Conservation (phyloP, 768 basidiomycete species). For the Xanthoconium stramineum region DNA sequence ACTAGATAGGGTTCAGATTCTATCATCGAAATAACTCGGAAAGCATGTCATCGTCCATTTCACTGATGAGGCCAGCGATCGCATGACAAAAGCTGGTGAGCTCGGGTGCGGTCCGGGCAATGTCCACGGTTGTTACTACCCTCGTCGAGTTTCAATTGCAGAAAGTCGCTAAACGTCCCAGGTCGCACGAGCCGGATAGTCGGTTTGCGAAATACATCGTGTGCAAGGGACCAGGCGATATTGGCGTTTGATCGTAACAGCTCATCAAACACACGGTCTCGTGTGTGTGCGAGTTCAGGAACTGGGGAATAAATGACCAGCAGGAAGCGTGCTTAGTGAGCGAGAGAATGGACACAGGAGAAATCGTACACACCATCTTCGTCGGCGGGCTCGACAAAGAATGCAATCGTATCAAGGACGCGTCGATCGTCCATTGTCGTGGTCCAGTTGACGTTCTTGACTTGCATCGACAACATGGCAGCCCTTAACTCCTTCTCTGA, state of each 20-base stretch:
- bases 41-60: not conserved
- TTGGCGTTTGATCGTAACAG: not conserved
- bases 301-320: not conserved
- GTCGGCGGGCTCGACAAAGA: constrained; percentile 15
- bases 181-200: constrained; percentile 11
- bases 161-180: constrained; percentile 20
- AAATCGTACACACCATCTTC: constrained; percentile 2
- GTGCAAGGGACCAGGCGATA: not conserved
- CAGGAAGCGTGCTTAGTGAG: not conserved
- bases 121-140: not conserved
- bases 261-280: constrained; percentile 8
- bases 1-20: not conserved
- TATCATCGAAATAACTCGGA: constrained; percentile 4
- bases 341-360: not conserved
- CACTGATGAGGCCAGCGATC: not conserved
- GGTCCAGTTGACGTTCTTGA: constrained; percentile 15
- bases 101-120: not conserved
- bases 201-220: constrained; percentile 7
- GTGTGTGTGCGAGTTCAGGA: not conserved
- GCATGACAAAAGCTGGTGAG: not conserved
- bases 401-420: constrained; percentile 8
- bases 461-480: not conserved
- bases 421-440: constrained; percentile 4
- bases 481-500: constrained; percentile 10
- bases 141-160: constrained; percentile 17